A percentile compares a stretch with the other conserved stretches of the same genome.
These are phyloP conservation scores for Cenchrus fungigraminus DNA, from an alignment of 176 grass and related monocot genomes.

Conservation along the genomic window DNA sequence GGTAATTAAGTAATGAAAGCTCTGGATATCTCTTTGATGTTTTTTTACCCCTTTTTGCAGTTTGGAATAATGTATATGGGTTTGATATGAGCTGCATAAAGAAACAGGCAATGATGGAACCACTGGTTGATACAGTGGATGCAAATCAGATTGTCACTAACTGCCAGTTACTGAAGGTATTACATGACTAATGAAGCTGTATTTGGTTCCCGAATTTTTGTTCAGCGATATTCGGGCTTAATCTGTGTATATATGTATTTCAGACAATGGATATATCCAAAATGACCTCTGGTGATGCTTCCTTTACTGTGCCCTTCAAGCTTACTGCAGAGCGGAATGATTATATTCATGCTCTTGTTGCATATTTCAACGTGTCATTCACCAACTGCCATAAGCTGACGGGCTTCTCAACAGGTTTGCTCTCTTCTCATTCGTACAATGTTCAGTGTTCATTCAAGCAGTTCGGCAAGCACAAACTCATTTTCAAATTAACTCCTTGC, in stretches of 20 bases:
- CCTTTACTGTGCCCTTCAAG: conserved; percentile 93
- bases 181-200: not conserved
- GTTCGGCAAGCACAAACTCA: not conserved
- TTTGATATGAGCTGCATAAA: conserved; percentile 99
- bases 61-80: conserved; percentile 95
- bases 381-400: conserved; percentile 92
- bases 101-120: conserved; percentile 94
- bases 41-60: conserved; percentile 40
- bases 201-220: not conserved
- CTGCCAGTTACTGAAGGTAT: conserved; percentile 82
- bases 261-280: conserved; percentile 98
- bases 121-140: conserved; percentile 90
- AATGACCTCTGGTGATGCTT: conserved; percentile 81
- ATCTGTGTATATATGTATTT: conserved; percentile 33
- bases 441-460: not conserved
- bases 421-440: not conserved
- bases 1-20: not conserved
- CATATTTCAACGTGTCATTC: conserved; percentile 93
- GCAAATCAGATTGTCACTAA: conserved; percentile 93
- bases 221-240: conserved; percentile 7
- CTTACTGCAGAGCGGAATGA: conserved; percentile 85
- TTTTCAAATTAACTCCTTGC: conserved; percentile 30
- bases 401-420: conserved; percentile 90
- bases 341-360: conserved; percentile 94
- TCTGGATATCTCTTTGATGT: conserved; percentile 20